Evolutionary conservation across 164 flowering plant genomes (phyloP), one percentile per base, ranked within the genome.

Genomic region (Macadamia integrifolia): DNA sequence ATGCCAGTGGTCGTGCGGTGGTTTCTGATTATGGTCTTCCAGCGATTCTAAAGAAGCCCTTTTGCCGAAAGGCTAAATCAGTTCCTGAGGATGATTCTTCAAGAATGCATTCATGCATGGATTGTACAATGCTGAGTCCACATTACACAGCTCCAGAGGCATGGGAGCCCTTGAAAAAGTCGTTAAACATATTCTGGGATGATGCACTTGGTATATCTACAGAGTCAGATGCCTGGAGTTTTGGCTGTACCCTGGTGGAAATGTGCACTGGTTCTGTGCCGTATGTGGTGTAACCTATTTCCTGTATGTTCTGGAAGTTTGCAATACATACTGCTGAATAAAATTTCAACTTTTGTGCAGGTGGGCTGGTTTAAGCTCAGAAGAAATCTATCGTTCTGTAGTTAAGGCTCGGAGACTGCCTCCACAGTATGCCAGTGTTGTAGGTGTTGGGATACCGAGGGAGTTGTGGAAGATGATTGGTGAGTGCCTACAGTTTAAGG

Each of bases 221-320:
- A 17, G 99, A 95, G 72, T 95, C 97, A 53, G 99, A 95, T 92
- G 96, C 99, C 32, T 95, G 99, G 99, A 95, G 99, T 84, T 95
- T 95, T 80, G 99, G 98, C 49, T 95, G 99, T 79, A 89, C 98
- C 64, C 76, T 95, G 74, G 98, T 95, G 66, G 99, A 95, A 75
- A 95, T 95, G 99, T 95, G 99, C 87, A 95, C 99, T 60, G 98
- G 98, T 69, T 87, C 97, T 61, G 75, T 83, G 44, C 99, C 98
- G 98, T 92, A 92, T 71, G 99, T 89, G 61, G 12, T 68, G 17
- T 65, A 14, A 13, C 43, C 50, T 42, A 30, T 66, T 48, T 62
- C 66, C 59, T 71, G 48, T 56, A 61, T 66, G 30, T 71, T 31
- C 46, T 52, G 28, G 43, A 59, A 64, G 9, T 29, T 58, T 70